Base-by-base conservation (phyloP, 495 filamentous ascomycete species). In the Penicillium waksmanii region DNA sequence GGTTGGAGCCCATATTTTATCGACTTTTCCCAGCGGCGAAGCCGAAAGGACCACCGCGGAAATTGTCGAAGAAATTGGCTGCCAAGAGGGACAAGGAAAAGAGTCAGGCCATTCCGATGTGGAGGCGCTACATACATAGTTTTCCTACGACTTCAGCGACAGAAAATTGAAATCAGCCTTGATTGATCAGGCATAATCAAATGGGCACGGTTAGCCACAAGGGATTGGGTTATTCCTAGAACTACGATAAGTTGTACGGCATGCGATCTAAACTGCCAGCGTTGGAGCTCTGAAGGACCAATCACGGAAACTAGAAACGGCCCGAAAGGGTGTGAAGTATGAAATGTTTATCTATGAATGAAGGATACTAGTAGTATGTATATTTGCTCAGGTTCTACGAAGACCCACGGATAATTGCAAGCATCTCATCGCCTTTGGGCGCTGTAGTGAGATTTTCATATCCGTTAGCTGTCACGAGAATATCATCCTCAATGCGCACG, bases 401-500 rank as follows among this genome's bases (percentile, higher is more conserved):
- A 57, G 65, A 67, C 15, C 42, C 60, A 15, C 76, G 73, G 66
- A 91, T 85, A 57, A 87, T 82, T 58, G 82, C 78, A 67, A 90
- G 73, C 78, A 87, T 86, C 53, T 79, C 88, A 43, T 88, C 80
- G 0, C 88, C 90, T 73, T 93, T 96, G 0, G 91, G 91, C 46
- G 90, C 92, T 7, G 82, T 87, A 1, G 93, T 96, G 65, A 97
- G 72, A 64, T 93, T 94, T 73, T 96, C 89, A 65, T 87, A 87
- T 23, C 92, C 92, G 35, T 82, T 79, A 25, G 82, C 78, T 3
- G 91, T 96, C 13, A 96, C 86, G 11, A 96, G 78, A 51, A 97
- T 88, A 71, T 93, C 89, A 73, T 97, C 94, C 77, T 98, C 94
- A 61, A 98, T 94, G 36, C 94, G 83, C 31, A 95, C 92, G 13